Percentiles rank a stretch among this genome's conserved stretches.
Conservation (phyloP, 2,329 filamentous ascomycete species). For the Alternaria postmessia region DNA sequence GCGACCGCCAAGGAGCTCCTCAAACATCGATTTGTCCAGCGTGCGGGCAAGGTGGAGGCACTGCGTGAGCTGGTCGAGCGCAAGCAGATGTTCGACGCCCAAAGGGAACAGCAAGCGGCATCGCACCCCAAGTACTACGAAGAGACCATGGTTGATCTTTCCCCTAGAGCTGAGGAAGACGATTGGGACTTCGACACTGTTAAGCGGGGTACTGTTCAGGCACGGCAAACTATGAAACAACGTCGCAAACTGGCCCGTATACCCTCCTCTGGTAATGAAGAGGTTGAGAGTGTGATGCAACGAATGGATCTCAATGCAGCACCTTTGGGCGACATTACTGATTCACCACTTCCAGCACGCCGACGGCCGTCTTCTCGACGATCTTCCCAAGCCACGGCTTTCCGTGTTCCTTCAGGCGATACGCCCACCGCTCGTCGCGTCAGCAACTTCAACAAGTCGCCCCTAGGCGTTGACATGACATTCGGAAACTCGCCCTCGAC, state of each 20-base stretch:
- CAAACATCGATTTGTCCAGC: slow-evolving; percentile 85
- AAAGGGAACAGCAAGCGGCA: slow-evolving; percentile 62
- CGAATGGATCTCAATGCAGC: slow-evolving; percentile 56
- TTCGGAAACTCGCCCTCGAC: slow-evolving; percentile 95
- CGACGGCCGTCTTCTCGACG: slow-evolving; percentile 45
- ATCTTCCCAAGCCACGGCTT: slow-evolving; percentile 50
- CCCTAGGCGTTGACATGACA: slow-evolving; percentile 86
- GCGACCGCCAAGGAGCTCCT: slow-evolving; percentile 87
- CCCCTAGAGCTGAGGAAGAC: slow-evolving; percentile 73
- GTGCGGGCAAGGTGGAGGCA: slow-evolving; percentile 85
- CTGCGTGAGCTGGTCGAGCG: slow-evolving; percentile 87
- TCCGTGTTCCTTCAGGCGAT: slow-evolving; percentile 44
- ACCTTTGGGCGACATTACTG: slow-evolving; percentile 51
- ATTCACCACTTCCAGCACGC: slow-evolving; percentile 46
- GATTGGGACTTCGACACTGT: slow-evolving; percentile 98
- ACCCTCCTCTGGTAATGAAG: slow-evolving; percentile 49
- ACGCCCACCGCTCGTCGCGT: slow-evolving; percentile 56
- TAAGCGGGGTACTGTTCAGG: slow-evolving; percentile 71
- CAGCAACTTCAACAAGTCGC: slow-evolving; percentile 67
- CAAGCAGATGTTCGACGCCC: slow-evolving; percentile 82
- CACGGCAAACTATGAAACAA: slow-evolving; percentile 58
- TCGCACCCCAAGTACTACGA: slow-evolving; percentile 87
- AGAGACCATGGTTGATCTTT: slow-evolving; percentile 81
- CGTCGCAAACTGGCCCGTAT: slow-evolving; percentile 57
- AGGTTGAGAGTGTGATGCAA: slow-evolving; percentile 49